Base-by-base conservation (phyloP, 2,329 filamentous ascomycete genomes). In the Epicoccum sorghinum region DNA sequence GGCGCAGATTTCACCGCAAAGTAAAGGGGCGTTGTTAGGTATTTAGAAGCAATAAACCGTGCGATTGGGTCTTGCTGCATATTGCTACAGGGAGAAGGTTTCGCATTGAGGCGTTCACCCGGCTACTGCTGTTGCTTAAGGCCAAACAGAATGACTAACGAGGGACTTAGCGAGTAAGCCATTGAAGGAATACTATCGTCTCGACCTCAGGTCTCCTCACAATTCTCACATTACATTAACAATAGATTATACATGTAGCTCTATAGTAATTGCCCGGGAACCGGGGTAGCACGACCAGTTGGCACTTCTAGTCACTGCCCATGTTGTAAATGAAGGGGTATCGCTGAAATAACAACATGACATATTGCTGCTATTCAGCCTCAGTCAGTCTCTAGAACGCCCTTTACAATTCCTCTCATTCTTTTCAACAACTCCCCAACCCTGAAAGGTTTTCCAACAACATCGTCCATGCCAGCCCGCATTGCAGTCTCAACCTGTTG, bases 391-490 rank as follows among this genome's bases (percentile, higher is more conserved):
- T 22, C 36, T 22, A 49, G 42, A 25, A 56, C 43, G 3, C 47
- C 42, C 4, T 54, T 47, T 2, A 66, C 57, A 14, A 64, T 52
- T 0, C 52, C 52, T 33, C 40, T 60, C 62, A 70, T 69, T 7
- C 60, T 61, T 1, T 38, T 50, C 25, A 68, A 52, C 35, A 73
- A 44, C 41, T 71, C 69, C 1, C 56, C 56, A 23, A 72, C 65
- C 2, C 65, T 57, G 69, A 93, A 93, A 3, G 90, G 90, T 69
- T 93, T 93, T 1, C 88, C 87, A 32, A 93, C 89, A 38, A 92
- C 85, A 72, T 72, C 64, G n/a, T 73, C 70, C 71, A 74, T 74
- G 3, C 71, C 72, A 0, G 66, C 69, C 24, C 65, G 48, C 12
- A 72, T 55, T 0, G 71, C 68, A 8, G 37, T 57, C 3, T 64